These are phyloP conservation scores for Dryadomyces sulphureus DNA, from an alignment of 2,329 filamentous ascomycete species.

Conservation along the genomic window DNA sequence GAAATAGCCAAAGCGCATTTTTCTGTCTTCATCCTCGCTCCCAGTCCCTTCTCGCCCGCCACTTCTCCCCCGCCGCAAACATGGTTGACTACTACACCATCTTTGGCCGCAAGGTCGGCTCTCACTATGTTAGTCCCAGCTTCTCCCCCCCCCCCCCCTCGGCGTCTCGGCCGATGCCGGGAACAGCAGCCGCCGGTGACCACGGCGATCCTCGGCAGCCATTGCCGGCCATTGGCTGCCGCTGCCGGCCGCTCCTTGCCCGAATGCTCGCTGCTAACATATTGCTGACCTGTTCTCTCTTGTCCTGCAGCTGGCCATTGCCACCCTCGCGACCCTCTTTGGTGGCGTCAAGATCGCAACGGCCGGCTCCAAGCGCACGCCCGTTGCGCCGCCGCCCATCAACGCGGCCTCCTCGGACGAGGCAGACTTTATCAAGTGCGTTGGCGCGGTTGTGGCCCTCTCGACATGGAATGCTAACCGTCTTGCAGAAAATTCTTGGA, in stretches of 20 bases:
- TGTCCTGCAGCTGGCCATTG: constrained; percentile 37
- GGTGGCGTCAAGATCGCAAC: constrained; percentile 29
- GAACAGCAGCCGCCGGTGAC: constrained; percentile 1
- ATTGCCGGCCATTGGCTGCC: not conserved
- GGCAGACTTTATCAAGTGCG: constrained; percentile 51
- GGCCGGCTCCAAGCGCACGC: constrained; percentile 29
- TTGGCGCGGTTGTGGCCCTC: constrained; percentile 2
- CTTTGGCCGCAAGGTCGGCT: constrained; percentile 44
- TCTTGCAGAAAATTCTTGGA: constrained; percentile 30
- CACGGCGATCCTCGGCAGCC: constrained; percentile 8
- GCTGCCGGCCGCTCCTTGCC: too few species aligned
- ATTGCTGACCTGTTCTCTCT: not conserved
- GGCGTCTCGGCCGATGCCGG: too few species aligned
- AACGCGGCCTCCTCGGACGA: constrained; percentile 48
- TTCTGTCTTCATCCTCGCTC: constrained; percentile 2
- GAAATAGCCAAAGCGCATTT: constrained; percentile 4
- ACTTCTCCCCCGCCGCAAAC: constrained; percentile 9
- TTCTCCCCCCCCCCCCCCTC: too few species aligned
- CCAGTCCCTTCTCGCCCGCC: not conserved
- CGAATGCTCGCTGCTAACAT: too few species aligned
- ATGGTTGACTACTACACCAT: constrained; percentile 39
- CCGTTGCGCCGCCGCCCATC: constrained; percentile 37
- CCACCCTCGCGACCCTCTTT: constrained; percentile 35
- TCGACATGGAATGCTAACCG: not conserved
- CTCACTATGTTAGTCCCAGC: constrained; percentile 38